Evolutionary conservation across 2,329 filamentous ascomycete genomes (phyloP), one percentile per base, ranked within the genome.

Genomic region (Diatrype stigma): DNA sequence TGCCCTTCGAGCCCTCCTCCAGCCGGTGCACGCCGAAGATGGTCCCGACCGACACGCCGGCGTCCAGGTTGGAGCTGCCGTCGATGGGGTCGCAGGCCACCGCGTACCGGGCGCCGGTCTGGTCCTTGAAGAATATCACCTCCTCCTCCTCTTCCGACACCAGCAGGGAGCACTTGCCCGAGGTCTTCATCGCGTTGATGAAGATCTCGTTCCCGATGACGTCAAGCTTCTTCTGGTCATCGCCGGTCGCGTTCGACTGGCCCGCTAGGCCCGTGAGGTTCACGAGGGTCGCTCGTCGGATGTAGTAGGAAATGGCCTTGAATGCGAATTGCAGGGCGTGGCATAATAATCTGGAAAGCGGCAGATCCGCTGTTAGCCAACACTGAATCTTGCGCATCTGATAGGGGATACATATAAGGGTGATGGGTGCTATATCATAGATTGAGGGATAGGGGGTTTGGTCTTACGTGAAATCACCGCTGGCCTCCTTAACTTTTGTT

Each of bases 251-350:
- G 75, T 99, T 99, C 60, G 91, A 90, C 54, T 93, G 94, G 53
- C 94, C 94, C 56, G 94, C 94, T 46, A 99, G 85, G 55, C 94
- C 94, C 48, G 90, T 95, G 55, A 99, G 84, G 78, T 96, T 96
- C 76, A 97, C 93, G 58, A 99, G 79, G 22, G 90, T 93, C 34
- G 93, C 91, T 71, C 94, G 87, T 65, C 93, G 92, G 73, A 99
- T 99, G 79, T 96, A 99, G 81, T 97, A 96, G 63, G 94, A 90
- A 72, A 99, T 99, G 60, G 90, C 96, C 80, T 99, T 99, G 87
- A 99, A 99, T 59, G 94, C 93, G 79, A 97, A 99, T 73, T 97
- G 94, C 53, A 99, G 88, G 54, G 94, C 92, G 71, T 99, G 94
- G 80, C 91, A 96, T 53, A 99, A 84, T 48, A 99, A 82, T 64